These are phyloP conservation scores for Auricularia heimuer DNA, from an alignment of 768 basidiomycete species.

Conservation along the genomic window DNA sequence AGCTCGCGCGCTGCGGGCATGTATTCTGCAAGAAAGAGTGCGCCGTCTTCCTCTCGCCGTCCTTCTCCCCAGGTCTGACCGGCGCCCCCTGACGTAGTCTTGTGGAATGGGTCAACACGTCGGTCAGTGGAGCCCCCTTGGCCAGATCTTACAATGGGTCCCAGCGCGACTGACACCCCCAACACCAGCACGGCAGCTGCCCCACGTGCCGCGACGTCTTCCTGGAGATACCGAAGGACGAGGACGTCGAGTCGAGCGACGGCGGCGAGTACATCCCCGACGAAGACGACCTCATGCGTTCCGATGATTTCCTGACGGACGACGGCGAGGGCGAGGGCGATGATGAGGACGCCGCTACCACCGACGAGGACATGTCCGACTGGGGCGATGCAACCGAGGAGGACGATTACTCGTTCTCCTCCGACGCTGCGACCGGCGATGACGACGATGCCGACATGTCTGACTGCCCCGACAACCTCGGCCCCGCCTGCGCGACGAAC, in stretches of 20 bases:
- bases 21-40: constrained; percentile 61
- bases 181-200: constrained; percentile 53
- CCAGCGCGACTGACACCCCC: constrained; percentile 1
- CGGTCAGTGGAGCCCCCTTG: constrained; percentile 27
- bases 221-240: constrained; percentile 43
- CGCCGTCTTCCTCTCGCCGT: constrained; percentile 12
- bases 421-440: not conserved
- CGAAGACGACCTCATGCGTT: constrained; percentile 18
- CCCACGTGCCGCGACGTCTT: constrained; percentile 57
- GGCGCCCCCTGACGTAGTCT: constrained; percentile 29
- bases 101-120: constrained; percentile 53
- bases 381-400: constrained; percentile 16
- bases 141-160: constrained; percentile 2
- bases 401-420: constrained; percentile 17
- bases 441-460: not conserved
- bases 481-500: too few relatives aligned
- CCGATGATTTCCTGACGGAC: constrained; percentile 10
- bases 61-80: not conserved
- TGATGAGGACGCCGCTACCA: constrained; percentile 29
- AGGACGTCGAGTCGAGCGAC: constrained; percentile 57
- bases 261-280: constrained; percentile 57
- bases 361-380: constrained; percentile 31
- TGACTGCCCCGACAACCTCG: not conserved
- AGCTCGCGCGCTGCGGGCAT: constrained; percentile 50
- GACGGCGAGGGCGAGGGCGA: too few relatives aligned